Evolutionary conservation across 176 grass and related monocot genomes (phyloP), one percentile per base, ranked within the genome.

Genomic region (Oryza meyeriana): DNA sequence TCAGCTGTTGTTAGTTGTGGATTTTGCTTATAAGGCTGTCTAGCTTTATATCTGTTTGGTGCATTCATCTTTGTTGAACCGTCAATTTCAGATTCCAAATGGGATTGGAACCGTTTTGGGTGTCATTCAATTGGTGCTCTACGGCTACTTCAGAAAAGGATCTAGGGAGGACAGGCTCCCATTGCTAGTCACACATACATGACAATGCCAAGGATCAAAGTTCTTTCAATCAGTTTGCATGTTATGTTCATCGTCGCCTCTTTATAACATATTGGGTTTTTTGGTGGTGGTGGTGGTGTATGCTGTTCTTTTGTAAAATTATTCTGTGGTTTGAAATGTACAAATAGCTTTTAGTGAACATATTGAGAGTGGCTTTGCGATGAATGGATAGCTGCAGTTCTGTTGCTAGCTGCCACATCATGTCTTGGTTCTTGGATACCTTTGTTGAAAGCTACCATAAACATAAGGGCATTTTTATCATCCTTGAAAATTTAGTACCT

Each of bases 21-120:
- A 18, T 85, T 69, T 78, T 81, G 26, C 29, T 90, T 85, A 62
- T 57, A 64, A 77, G 72, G 39, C 12, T 82, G 66, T 17, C 25
- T 69, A 50, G 76, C 55, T 34, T 16, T 13, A 8, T 65, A 13
- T 76, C 20, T 76, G n/a, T 27, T 79, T 44, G 41, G 8, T 29
- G 68, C 47, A 50, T 48, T 88, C 30, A 58, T 85, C 76, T 61
- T 61, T 78, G 14, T 75, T 73, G 77, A 8, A 67, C 42, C 77
- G 40, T 58, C 25, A 40, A 87, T 91, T 87, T 71, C 76, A 99
- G 93, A 61, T 95, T 71, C 96, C 96, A 9, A 99, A 99, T 42
- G 93, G 96, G 41, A 95, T 99, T 70, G 96, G 96, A 34, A 85
- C 96, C 1, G 12, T 95, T 66, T 61, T 99, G 26, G 96, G 96